These are phyloP conservation scores for Picea abies DNA, from an alignment of 83 land plant genomes.

Conservation along the genomic window DNA sequence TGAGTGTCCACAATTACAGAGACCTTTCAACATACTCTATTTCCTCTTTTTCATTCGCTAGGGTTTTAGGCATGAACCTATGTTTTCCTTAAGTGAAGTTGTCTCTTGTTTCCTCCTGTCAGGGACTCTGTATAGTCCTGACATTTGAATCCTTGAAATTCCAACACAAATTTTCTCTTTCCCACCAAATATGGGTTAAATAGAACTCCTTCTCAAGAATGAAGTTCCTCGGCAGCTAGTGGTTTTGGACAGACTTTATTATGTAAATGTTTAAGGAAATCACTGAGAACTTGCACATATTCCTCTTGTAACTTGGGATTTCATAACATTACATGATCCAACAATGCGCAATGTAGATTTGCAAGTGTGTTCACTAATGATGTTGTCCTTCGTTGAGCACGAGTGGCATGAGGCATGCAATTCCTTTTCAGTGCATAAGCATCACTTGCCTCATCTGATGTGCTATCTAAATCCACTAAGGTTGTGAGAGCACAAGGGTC, in stretches of 20 bases:
- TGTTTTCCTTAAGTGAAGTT: background rate
- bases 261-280: too few species aligned
- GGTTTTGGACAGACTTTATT: too few species aligned
- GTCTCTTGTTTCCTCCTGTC: background rate
- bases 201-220: too few species aligned
- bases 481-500: constrained; percentile 17
- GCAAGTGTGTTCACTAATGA: constrained; percentile 89
- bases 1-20: background rate
- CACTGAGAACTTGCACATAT: too few species aligned
- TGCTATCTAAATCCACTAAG: constrained; percentile 8
- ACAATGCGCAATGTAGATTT: constrained; percentile 59
- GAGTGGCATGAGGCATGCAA: constrained; percentile 38
- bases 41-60: background rate
- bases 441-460: constrained; percentile 28
- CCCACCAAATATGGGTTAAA: too few species aligned
- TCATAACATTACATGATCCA: too few species aligned
- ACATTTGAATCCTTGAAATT: too few species aligned
- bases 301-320: too few species aligned
- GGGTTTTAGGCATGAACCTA: background rate
- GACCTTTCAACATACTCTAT: background rate
- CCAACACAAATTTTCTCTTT: too few species aligned
- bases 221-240: too few species aligned
- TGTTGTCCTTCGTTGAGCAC: constrained; percentile 76
- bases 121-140: too few species aligned
- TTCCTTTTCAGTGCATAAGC: constrained; percentile 32